Evolutionary conservation across 1,139 yeast genomes (phyloP).

Genomic region (Kazachstania sp.): DNA sequence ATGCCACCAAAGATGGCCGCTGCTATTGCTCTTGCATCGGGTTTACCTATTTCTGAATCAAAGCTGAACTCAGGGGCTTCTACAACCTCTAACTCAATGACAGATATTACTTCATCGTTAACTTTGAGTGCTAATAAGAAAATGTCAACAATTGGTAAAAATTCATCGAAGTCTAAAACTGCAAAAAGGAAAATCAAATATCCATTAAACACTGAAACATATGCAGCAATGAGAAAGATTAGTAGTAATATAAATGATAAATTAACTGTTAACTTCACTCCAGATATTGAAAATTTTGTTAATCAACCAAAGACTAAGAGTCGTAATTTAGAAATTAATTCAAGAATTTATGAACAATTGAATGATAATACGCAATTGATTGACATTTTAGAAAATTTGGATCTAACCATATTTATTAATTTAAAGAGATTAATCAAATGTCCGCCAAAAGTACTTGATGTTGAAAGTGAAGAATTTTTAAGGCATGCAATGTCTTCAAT

Average conservation of each 20-base stretch:
- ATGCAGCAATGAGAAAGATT: slow-evolving; percentile 18
- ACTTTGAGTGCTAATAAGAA: slow-evolving; percentile 1
- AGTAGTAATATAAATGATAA: slow-evolving; percentile 16
- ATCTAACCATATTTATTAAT: slow-evolving; percentile 27
- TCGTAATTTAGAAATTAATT: slow-evolving; percentile 26
- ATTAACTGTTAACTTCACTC: slow-evolving; percentile 12
- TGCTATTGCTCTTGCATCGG: slow-evolving; percentile 20
- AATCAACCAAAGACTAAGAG: slow-evolving; percentile 9
- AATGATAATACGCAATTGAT: slow-evolving; percentile 24
- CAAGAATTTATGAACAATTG: slow-evolving; percentile 28
- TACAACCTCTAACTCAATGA: slow-evolving; percentile 1
- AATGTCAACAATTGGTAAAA: slow-evolving; percentile 1
- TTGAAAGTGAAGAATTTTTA: slow-evolving; percentile 27
- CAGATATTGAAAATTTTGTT: slow-evolving; percentile 6
- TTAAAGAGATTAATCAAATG: slow-evolving; percentile 13
- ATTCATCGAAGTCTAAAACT: slow-evolving; percentile 11
- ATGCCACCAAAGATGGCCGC: slow-evolving; percentile 21
- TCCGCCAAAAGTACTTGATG: slow-evolving; percentile 14
- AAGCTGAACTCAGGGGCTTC: background rate
- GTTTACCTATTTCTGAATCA: slow-evolving; percentile 6
- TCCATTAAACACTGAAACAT: slow-evolving; percentile 23
- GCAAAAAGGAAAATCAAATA: slow-evolving; percentile 17
- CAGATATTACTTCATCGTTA: slow-evolving; percentile 7
- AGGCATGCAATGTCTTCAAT: slow-evolving; percentile 25
- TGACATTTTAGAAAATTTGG: slow-evolving; percentile 27